A percentile compares a stretch with the other conserved stretches of the same genome.
These are phyloP conservation scores for Stylosanthes scabra DNA, from an alignment of 331 rosid genomes.

Conservation along the genomic window DNA sequence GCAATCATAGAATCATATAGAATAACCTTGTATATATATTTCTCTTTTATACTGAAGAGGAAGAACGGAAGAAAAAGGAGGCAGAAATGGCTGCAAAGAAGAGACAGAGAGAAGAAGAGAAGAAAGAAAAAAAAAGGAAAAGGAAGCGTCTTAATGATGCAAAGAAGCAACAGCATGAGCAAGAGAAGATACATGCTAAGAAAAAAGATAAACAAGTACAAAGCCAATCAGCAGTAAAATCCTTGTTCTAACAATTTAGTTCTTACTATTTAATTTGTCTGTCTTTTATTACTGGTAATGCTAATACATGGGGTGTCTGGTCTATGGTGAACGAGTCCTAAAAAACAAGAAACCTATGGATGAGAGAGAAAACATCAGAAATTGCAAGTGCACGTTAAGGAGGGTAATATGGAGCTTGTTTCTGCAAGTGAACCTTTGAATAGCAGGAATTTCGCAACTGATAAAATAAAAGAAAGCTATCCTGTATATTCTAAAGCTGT, in stretches of 20 bases:
- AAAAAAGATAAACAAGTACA: constrained; percentile 57
- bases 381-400: constrained; percentile 37
- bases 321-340: constrained; percentile 60
- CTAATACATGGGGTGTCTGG: constrained; percentile 38
- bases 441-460: constrained; percentile 41
- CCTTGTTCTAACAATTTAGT: constrained; percentile 21
- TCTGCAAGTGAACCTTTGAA: constrained; percentile 45
- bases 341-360: constrained; percentile 49
- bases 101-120: constrained; percentile 88
- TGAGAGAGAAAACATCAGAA: constrained; percentile 43
- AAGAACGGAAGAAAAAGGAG: constrained; percentile 74
- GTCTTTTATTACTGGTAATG: constrained; percentile 23
- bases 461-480: constrained; percentile 45
- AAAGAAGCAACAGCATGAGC: constrained; percentile 65
- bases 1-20: no score
- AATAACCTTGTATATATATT: no score
- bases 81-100: constrained; percentile 77
- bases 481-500: constrained; percentile 37
- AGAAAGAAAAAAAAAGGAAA: constrained; percentile 80
- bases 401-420: constrained; percentile 35
- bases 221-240: constrained; percentile 55
- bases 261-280: constrained; percentile 13
- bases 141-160: constrained; percentile 72
- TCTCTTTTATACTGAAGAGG: constrained; percentile 40
- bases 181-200: constrained; percentile 56